Base-by-base conservation (phyloP, 306 rosid species). In the Pyrus betulifolia region DNA sequence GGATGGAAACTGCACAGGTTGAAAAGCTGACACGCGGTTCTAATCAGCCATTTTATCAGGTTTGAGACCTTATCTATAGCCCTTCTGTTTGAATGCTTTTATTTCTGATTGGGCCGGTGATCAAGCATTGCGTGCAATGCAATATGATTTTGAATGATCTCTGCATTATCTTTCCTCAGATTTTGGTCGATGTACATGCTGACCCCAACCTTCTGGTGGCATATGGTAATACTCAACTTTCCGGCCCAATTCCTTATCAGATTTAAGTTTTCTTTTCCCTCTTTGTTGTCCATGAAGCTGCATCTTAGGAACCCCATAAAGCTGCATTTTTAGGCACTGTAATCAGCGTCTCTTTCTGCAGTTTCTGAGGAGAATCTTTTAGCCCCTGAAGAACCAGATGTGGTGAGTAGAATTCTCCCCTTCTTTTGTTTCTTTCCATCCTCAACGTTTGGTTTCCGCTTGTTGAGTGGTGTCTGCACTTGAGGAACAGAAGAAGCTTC, bases 1-100 rank as follows among this genome's bases (percentile, higher is more conserved):
- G 98, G 98, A 94, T 87, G 93, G 92, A 94, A 78, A 89, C 88
- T 78, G 96, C 97, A 38, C 91, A 92, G 65, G 89, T 94, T 79
- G 88, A 84, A 74, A 92, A 90, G 76, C 78, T 90, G 86, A 69
- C 88, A 45, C 91, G 80, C 61, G 98, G 96, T 84, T 73, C 92
- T 68, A 71, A 84, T 71, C 98, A 91, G 86, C 96, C 98, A 54
- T 94, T 94, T 85, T 91, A 90, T 89, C 90, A 86, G 97, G 98
- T 94, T 79, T 52, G 49, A 63, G 46, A 62, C 28, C 31, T 74
- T 11, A 14, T 33, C 13, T 11, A 33, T 18, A 28, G 42, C 46
- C 31, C 30, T 18, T 14, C 19, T 61, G 5, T 27, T 25, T 61
- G 21, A 61, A 17, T 63, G 22, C 66, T 63, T 17, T n/a, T 44